Conservation (phyloP, 1,139 yeast genomes). For the Saccharomyces hybrid region DNA sequence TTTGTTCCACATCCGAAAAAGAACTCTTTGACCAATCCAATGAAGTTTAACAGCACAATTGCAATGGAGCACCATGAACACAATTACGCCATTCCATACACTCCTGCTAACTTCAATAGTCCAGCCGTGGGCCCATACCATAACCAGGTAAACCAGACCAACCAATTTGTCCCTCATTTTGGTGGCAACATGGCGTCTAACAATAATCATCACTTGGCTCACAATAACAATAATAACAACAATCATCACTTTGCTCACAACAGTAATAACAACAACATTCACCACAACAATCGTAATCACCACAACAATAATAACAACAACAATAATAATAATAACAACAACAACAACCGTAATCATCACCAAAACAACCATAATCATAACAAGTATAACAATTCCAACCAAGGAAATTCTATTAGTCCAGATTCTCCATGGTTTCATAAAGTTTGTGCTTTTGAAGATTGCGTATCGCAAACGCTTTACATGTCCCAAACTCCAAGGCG, state of each 20-base stretch:
- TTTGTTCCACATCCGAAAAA: slow-evolving; percentile 12
- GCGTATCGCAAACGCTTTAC: slow-evolving; percentile 35
- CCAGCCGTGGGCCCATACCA: not conserved
- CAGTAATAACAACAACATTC: slow-evolving; percentile 5
- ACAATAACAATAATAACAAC: slow-evolving; percentile 4
- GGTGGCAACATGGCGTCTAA: slow-evolving; percentile 1
- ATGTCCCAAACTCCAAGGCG: slow-evolving; percentile 33
- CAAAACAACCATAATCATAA: slow-evolving; percentile 2
- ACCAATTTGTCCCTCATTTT: slow-evolving; percentile 22
- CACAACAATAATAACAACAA: slow-evolving; percentile 33
- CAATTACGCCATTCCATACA: not conserved
- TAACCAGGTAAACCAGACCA: slow-evolving; percentile 11
- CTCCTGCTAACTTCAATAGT: not conserved
- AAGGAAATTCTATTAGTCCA: slow-evolving; percentile 22
- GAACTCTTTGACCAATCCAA: slow-evolving; percentile 6
- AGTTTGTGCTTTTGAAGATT: slow-evolving; percentile 41
- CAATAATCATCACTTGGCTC: not conserved
- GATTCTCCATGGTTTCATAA: slow-evolving; percentile 39
- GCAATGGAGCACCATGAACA: slow-evolving; percentile 7
- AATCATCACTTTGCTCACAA: not conserved
- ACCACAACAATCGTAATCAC: slow-evolving; percentile 18
- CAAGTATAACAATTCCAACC: slow-evolving; percentile 15
- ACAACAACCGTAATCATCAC: slow-evolving; percentile 18
- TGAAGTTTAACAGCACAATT: slow-evolving; percentile 6
- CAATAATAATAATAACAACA: slow-evolving; percentile 34